Evolutionary conservation across 192 early-diverging fungal genomes (phyloP), one percentile per base, ranked within the genome.

Genomic region (Ambispora gerdemannii): DNA sequence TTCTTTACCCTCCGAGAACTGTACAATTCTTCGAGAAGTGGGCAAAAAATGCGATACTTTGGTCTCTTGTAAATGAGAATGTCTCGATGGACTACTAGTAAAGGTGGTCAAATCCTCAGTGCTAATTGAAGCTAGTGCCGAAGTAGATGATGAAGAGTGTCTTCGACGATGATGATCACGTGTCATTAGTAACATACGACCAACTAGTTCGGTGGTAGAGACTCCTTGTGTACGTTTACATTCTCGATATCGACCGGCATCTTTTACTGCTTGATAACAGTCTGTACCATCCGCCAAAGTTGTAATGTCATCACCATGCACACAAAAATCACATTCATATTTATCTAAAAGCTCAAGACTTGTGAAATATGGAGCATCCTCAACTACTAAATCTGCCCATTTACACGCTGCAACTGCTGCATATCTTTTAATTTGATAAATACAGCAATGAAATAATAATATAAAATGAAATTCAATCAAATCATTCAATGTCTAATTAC

Each of bases 251-350:
- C 93, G 79, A 3, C 93, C 93, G 51, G 96, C 96, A 69, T 93
- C 92, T 77, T 98, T 98, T 68, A 96, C 96, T 2, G 84, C 84
- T 81, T 91, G 90, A 78, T 98, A 98, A 82, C 96, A 98, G 78
- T 98, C 96, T 24, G 92, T 91, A 15, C 96, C 96, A 74, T 98
- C 96, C 31, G 94, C 92, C 70, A 92, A 81, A 8, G 96, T 98
- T 34, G 96, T 98, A 66, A 96, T 95, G 79, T 98, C 96, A 76
- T 98, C 96, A 33, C 96, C 96, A 60, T 98, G 96, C 19, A 96
- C 95, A 69, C 93, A 95, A 80, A 92, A 95, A 79, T 96, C 96
- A 69, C 92, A 91, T 74, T 94, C 71, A 84, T 94, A 92, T 65
- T 87, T 75, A 76, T 94, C 89, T 77, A 98, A 81, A 22, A 84